phyloP scores from a whole-genome alignment of 1,284 basidiomycete genomes.

The Gastroboletus turbinatus region DNA sequence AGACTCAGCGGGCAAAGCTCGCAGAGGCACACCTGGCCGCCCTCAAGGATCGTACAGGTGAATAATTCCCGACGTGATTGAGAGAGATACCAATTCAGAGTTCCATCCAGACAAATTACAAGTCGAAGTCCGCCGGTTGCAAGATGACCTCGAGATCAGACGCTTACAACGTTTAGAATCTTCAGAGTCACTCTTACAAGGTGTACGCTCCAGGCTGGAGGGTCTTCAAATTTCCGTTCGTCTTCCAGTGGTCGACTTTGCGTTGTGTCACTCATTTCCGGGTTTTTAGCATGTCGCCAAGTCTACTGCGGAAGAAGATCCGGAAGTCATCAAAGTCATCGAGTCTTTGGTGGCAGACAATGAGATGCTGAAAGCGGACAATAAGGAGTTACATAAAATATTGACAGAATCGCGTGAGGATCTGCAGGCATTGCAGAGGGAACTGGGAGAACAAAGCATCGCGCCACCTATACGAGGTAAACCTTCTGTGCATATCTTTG shows the following conservation, averaged over 20 bases:
- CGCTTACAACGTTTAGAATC: slow-evolving; percentile 67
- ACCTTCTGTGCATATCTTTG: slow-evolving; percentile 5
- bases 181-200: slow-evolving; percentile 70
- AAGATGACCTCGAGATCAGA: slow-evolving; percentile 64
- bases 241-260: slow-evolving; percentile 6
- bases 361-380: slow-evolving; percentile 78
- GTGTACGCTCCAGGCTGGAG: slow-evolving; percentile 68
- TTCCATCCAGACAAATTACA: slow-evolving; percentile 65
- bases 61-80: slow-evolving; percentile 26
- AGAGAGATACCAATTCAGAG: slow-evolving; percentile 2
- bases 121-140: slow-evolving; percentile 61
- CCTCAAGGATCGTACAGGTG: slow-evolving; percentile 63
- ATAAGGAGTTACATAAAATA: slow-evolving; percentile 72
- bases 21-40: slow-evolving; percentile 68
- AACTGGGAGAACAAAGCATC: slow-evolving; percentile 70
- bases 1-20: slow-evolving; percentile 65
- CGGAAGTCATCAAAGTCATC: slow-evolving; percentile 66
- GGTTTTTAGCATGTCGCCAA: slow-evolving; percentile 43
- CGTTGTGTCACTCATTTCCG: slow-evolving; percentile 11
- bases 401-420: slow-evolving; percentile 80
- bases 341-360: slow-evolving; percentile 84
- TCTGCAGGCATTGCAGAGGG: slow-evolving; percentile 63
- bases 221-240: slow-evolving; percentile 59
- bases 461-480: slow-evolving; percentile 43
- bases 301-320: slow-evolving; percentile 45